phyloP scores from a whole-genome alignment of 768 basidiomycete species.

The Cubamyces sp. region DNA sequence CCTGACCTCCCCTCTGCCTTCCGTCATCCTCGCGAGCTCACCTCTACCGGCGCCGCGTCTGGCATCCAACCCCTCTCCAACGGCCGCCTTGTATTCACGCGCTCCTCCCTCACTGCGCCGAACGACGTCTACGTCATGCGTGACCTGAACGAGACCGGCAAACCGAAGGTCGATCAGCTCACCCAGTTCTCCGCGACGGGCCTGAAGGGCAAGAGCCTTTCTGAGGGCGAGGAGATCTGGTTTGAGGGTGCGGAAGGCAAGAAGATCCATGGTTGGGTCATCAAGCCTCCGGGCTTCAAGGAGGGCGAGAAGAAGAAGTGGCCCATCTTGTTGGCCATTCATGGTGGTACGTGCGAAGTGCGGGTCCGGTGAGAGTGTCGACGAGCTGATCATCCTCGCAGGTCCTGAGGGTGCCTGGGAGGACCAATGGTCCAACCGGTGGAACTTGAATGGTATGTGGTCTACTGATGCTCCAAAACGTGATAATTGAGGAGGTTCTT shows the following conservation, averaged over 20 bases:
- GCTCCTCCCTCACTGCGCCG: constrained; percentile 76
- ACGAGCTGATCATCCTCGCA: background rate
- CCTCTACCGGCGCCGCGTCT: constrained; percentile 57
- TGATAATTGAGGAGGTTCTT: background rate
- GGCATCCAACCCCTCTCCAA: constrained; percentile 63
- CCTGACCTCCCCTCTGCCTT: constrained; percentile 50
- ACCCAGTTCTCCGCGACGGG: constrained; percentile 65
- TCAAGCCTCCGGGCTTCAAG: constrained; percentile 81
- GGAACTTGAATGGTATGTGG: constrained; percentile 81
- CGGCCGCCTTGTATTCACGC: constrained; percentile 70
- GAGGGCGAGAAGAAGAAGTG: constrained; percentile 68
- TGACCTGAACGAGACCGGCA: constrained; percentile 40
- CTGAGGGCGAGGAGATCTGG: constrained; percentile 80
- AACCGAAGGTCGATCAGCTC: constrained; percentile 53
- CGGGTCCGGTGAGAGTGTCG: background rate
- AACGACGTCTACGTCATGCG: constrained; percentile 76
- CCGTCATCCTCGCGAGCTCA: constrained; percentile 60
- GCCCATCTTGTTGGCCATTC: constrained; percentile 81
- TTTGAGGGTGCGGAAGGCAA: constrained; percentile 82
- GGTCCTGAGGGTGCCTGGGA: constrained; percentile 87
- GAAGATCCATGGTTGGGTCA: constrained; percentile 81
- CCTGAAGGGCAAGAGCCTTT: constrained; percentile 61
- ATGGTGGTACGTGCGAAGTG: constrained; percentile 55
- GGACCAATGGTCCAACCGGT: constrained; percentile 88
- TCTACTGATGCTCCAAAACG: background rate